phyloP scores from a whole-genome alignment of 169 alveolate species.

The Eimeria mitis region DNA sequence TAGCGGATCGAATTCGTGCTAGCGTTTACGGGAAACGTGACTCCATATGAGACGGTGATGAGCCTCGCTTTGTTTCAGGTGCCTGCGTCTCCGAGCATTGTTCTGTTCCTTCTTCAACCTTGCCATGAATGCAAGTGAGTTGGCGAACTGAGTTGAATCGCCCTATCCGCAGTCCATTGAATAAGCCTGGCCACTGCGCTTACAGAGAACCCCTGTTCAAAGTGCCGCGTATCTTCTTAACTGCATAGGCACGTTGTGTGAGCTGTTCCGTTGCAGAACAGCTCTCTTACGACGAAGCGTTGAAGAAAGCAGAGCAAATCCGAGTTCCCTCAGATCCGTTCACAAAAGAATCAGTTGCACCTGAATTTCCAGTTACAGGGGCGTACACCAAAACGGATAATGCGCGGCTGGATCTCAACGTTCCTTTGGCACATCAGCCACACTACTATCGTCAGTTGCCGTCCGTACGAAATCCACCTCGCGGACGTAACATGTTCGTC shows the following conservation, averaged over 20 bases:
- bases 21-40: not conserved
- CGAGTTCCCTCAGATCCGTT: slow-evolving; percentile 38
- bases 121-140: slow-evolving; percentile 43
- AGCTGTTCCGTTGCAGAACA: slow-evolving; percentile 3
- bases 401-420: slow-evolving; percentile 44
- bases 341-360: not conserved
- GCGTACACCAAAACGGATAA: not conserved
- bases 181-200: not conserved
- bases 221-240: not conserved
- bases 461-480: slow-evolving; percentile 63
- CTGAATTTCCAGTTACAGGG: slow-evolving; percentile 28
- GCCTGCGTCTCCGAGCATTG: slow-evolving; percentile 50
- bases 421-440: slow-evolving; percentile 80
- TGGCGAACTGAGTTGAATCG: not conserved
- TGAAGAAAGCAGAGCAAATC: slow-evolving; percentile 33
- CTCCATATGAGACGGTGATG: not conserved
- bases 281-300: slow-evolving; percentile 5
- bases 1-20: not conserved
- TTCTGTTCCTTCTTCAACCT: slow-evolving; percentile 5
- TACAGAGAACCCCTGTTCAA: not conserved
- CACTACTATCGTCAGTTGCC: slow-evolving; percentile 80
- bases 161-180: not conserved
- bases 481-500: slow-evolving; percentile 72
- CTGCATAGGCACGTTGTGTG: not conserved
- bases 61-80: slow-evolving; percentile 19